These are phyloP conservation scores for Globisporangium radiosum DNA, from an alignment of 352 stramenopile genomes.

Conservation along the genomic window DNA sequence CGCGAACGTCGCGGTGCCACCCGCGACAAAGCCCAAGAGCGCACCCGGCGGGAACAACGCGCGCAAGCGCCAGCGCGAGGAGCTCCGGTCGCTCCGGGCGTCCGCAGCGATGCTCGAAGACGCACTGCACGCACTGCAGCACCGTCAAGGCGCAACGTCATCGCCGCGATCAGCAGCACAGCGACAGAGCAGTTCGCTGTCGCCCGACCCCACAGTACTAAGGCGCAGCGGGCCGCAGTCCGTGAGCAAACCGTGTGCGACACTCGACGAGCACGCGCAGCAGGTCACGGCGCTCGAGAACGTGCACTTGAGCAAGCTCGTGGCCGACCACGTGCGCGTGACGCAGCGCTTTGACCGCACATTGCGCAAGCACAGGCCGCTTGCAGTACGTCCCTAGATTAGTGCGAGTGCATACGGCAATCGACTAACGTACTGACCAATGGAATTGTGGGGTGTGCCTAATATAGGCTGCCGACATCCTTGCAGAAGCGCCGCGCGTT, in stretches of 20 bases:
- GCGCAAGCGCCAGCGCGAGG: conserved; percentile 10
- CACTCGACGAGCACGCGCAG: background rate
- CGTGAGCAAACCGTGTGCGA: too few species aligned
- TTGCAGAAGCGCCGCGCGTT: background rate
- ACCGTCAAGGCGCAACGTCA: background rate
- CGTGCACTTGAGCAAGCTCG: conserved; percentile 20
- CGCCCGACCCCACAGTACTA: background rate
- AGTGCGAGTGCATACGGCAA: background rate
- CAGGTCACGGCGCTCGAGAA: conserved; percentile 10
- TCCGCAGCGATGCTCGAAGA: background rate
- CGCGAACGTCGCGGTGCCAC: background rate
- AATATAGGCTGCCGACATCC: background rate
- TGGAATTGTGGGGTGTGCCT: too few species aligned
- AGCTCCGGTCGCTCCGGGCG: conserved; percentile 4
- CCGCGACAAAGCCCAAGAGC: background rate
- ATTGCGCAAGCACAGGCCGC: conserved; percentile 15
- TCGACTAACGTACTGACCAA: background rate
- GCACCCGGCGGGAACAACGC: conserved; percentile 6
- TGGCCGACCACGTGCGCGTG: conserved; percentile 22
- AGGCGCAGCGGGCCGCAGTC: too few species aligned
- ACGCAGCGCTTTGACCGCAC: conserved; percentile 16
- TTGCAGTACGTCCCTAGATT: conserved; percentile 7
- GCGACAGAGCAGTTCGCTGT: background rate
- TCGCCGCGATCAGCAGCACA: background rate
- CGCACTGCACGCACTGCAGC: conserved; percentile 1